Percentiles rank a stretch among this genome's conserved stretches.
Evolutionary conservation across 1,284 basidiomycete genomes (phyloP).

Genomic region (Agaricales sp.): DNA sequence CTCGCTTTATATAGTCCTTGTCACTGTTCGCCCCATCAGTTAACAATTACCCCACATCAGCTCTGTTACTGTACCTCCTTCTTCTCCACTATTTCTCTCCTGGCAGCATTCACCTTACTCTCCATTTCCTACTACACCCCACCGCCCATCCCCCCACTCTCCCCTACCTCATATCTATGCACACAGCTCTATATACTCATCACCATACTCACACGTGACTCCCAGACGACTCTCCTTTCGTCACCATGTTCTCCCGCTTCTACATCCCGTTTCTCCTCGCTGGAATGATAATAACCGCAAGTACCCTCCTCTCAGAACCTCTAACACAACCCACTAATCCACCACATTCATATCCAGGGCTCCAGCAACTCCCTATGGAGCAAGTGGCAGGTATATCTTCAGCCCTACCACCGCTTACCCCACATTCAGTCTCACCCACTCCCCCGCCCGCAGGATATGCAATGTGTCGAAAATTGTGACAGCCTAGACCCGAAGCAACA

Average conservation of each 20-base stretch:
- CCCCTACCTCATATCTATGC: background rate
- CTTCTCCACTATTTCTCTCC: background rate
- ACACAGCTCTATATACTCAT: background rate
- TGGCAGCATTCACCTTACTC: background rate
- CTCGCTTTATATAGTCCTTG: background rate
- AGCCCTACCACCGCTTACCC: constrained; percentile 2
- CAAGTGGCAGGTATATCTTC: constrained; percentile 59
- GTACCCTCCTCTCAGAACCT: constrained; percentile 14
- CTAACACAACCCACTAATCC: background rate
- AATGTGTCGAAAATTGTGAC: constrained; percentile 76
- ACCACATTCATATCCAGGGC: constrained; percentile 32
- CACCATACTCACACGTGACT: background rate
- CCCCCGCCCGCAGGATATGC: constrained; percentile 61
- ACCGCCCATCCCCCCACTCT: background rate
- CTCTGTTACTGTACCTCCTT: background rate
- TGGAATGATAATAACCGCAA: constrained; percentile 74
- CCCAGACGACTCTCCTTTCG: background rate
- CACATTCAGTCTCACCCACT: constrained; percentile 10
- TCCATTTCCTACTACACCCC: background rate
- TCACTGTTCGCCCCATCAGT: background rate
- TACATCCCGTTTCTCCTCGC: constrained; percentile 42
- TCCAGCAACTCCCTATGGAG: constrained; percentile 73
- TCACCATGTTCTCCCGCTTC: constrained; percentile 38
- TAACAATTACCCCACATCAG: no score
- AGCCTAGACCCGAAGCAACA: background rate